phyloP scores from a whole-genome alignment of 164 flowering plant species.

The Nymphaea thermarum region DNA sequence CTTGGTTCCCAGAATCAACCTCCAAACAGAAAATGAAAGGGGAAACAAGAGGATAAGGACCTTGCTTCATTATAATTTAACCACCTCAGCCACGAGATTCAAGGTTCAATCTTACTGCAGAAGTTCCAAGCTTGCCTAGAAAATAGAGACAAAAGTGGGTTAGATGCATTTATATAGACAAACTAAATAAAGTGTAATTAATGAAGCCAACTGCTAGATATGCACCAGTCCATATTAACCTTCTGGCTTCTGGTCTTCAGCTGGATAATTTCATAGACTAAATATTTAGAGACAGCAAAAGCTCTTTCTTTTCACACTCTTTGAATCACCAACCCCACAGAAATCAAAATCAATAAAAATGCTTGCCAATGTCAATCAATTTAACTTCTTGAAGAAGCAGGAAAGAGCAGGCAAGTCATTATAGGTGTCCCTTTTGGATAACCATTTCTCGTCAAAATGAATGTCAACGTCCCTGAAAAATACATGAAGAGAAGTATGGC shows the following conservation, averaged over 20 bases:
- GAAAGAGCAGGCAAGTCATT: slow-evolving; percentile 43
- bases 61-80: neutral
- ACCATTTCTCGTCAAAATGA: slow-evolving; percentile 59
- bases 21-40: neutral
- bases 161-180: neutral
- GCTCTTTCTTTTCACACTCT: neutral
- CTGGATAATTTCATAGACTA: no score
- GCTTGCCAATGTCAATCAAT: neutral
- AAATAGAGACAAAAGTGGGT: neutral
- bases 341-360: neutral
- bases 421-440: slow-evolving; percentile 41
- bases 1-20: neutral
- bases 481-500: neutral
- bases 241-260: neutral
- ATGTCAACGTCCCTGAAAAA: slow-evolving; percentile 65
- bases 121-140: neutral
- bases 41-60: neutral
- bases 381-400: slow-evolving; percentile 24
- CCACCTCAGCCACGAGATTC: neutral
- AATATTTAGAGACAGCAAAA: neutral
- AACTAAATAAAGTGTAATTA: neutral
- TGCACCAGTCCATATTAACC: neutral
- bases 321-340: neutral
- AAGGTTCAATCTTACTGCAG: neutral
- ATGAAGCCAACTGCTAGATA: neutral